Base-by-base conservation (phyloP, 2,329 filamentous ascomycete genomes). In the Amesomyces nigricolor region DNA sequence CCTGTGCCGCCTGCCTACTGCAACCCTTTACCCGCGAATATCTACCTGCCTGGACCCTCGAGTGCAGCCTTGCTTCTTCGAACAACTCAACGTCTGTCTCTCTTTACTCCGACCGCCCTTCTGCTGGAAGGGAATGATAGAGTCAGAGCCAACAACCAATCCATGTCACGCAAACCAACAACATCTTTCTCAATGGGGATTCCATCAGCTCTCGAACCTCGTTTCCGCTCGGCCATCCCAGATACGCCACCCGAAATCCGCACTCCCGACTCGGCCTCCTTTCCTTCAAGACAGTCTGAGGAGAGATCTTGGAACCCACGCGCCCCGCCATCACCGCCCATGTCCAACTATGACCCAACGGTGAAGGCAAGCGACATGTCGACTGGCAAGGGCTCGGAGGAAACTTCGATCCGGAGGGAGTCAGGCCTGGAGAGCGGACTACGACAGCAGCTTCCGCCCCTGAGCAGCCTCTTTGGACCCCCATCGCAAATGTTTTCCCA, bases 381-480 rank as follows among this genome's bases (percentile, higher is more conserved):
- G 73, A 71, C 71, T 62, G 70, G 70, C 56, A 73, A 72, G 64
- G 69, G 66, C 48, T 62, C 67, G 51, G 72, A 74, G 59, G 71
- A 72, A 52, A 66, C 65, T 29, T 68, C 68, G 46, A 61, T 63
- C 50, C 71, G 69, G 58, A 69, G 70, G 53, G 72, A 75, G 19
- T 53, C 62, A 62, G 46, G 35, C 47, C 16, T 43, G 19, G 54
- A 63, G 64, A 58, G 53, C 61, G 58, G 66, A 43, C 61, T 70
- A 47, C 72, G 73, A 55, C 77, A 78, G 61, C 76, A 79, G 62
- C 73, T 83, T 19, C 80, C 80, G 2, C 76, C 80, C 5, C 63
- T 83, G 60, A 82, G 78, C 67, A 82, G 79, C 61, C 68, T 83
- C 14, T 81, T 83, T 61, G 78, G 78, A 2, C 76, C 76, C 5